phyloP scores from a whole-genome alignment of 1,284 basidiomycete genomes.

The Tilletia indica region DNA sequence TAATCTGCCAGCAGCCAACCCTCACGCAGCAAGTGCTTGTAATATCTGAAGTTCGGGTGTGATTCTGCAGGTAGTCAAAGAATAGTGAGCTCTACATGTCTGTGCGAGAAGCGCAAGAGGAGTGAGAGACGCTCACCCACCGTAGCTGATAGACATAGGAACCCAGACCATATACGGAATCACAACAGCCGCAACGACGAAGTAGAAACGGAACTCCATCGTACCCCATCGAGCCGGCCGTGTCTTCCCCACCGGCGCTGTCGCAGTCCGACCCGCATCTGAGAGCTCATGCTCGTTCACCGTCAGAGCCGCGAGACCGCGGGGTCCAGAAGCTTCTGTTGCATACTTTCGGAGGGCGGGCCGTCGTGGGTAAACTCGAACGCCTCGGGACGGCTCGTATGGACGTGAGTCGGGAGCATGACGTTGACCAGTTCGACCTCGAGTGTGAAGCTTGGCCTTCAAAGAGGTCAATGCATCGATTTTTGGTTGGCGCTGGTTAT shows the following conservation, averaged over 20 bases:
- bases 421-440: too few species aligned
- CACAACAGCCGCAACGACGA: slow-evolving; percentile 65
- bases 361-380: neutral
- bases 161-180: slow-evolving; percentile 78
- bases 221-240: slow-evolving; percentile 68
- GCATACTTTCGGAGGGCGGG: too few species aligned
- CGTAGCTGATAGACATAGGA: slow-evolving; percentile 71
- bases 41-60: slow-evolving; percentile 71
- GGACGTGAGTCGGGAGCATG: too few species aligned
- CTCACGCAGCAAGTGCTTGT: slow-evolving; percentile 64
- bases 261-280: neutral
- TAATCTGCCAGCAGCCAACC: slow-evolving; percentile 61
- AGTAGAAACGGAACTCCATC: slow-evolving; percentile 79
- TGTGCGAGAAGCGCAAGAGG: neutral
- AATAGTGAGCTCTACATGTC: neutral
- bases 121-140: slow-evolving; percentile 51
- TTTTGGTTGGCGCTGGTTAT: too few species aligned
- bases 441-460: too few species aligned
- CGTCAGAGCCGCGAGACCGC: slow-evolving; percentile 5
- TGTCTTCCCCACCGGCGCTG: neutral
- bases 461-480: too few species aligned
- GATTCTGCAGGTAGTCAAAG: neutral
- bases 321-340: neutral
- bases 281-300: slow-evolving; percentile 12
- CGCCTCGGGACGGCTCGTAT: too few species aligned